Evolutionary conservation across 495 filamentous ascomycete genomes (phyloP).

Genomic region (Penicillium desertorum): DNA sequence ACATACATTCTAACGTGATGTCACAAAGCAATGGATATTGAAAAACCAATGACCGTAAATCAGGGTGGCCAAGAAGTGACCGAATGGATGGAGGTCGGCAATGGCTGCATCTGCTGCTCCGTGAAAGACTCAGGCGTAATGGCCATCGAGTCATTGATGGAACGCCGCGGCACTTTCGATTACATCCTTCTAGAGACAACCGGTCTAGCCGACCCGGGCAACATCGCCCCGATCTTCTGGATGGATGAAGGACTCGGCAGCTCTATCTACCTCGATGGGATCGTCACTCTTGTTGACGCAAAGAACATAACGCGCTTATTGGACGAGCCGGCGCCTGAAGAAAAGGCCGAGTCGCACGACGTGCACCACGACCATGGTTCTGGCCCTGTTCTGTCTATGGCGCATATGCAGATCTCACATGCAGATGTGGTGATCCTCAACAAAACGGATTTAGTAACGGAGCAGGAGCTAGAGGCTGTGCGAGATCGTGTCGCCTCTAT

Average conservation of each 20-base stretch:
- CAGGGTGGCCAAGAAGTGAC: conserved; percentile 81
- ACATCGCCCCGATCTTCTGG: conserved; percentile 96
- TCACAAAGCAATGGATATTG: conserved; percentile 77
- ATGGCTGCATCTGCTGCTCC: conserved; percentile 97
- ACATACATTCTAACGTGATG: background rate
- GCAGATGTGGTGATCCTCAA: conserved; percentile 96
- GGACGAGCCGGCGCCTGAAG: conserved; percentile 67
- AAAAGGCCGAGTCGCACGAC: conserved; percentile 43
- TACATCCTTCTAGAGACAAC: conserved; percentile 98
- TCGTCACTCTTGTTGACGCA: conserved; percentile 94
- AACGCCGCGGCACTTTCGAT: conserved; percentile 88
- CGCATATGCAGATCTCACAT: conserved; percentile 93
- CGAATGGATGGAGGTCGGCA: conserved; percentile 94
- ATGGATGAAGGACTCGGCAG: conserved; percentile 92
- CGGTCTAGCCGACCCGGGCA: conserved; percentile 91
- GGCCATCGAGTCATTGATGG: conserved; percentile 96
- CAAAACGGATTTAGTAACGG: conserved; percentile 84
- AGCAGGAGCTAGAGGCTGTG: conserved; percentile 63
- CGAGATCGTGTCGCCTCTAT: conserved; percentile 71
- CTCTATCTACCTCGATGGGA: conserved; percentile 92
- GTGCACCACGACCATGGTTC: conserved; percentile 50
- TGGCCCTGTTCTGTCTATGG: conserved; percentile 76
- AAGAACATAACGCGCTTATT: conserved; percentile 82
- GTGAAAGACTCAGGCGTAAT: conserved; percentile 93
- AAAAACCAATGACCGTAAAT: conserved; percentile 87